Evolutionary conservation across 2,329 filamentous ascomycete species (phyloP), one percentile per base, ranked within the genome.

Genomic region (Penicillium sp.): DNA sequence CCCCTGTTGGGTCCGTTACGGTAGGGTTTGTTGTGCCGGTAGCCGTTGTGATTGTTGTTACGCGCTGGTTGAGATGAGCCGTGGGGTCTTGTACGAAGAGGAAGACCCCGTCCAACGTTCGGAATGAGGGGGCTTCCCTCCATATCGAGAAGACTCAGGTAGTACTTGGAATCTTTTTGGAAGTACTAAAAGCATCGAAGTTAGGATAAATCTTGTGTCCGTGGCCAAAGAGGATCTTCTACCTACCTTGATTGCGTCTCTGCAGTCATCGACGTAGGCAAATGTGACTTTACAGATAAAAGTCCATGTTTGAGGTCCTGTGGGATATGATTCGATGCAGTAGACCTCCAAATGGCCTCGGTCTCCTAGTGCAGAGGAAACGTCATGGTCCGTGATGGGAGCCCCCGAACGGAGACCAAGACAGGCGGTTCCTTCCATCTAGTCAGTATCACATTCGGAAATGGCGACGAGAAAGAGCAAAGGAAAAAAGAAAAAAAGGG

Each of bases 181-280:
- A 64, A 63, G 46, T 55, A 22, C 63, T 65, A 22, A 21, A 22
- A 6, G 19, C 6, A 45, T 7, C 13, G n/a, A 21, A 10, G 39
- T 50, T 14, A 58, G 49, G 43, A 19, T 47, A 44, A 8, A 43
- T 29, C 5, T n/a, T 10, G 13, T 39, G 29, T 47, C n/a, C 10
- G 16, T 49, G 16, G 21, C 39, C 29, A 7, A 22, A 7, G 8
- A 7, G 41, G 13, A 21, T 37, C n/a, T 41, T 9, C 16, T 11
- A 56, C 53, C 37, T 59, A 67, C 71, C 56, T 60, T 67, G 48
- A 68, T 61, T 0, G 64, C 63, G 52, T 68, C 66, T 31, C 54
- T 53, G 39, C 54, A 68, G 27, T 68, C 66, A 27, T 63, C 66
- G 9, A 68, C 61, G 43, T 59, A 68, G 52, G 64, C 62, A 52